phyloP scores from a whole-genome alignment of 208 protist genomes.

The Wallacemonas sp. region DNA sequence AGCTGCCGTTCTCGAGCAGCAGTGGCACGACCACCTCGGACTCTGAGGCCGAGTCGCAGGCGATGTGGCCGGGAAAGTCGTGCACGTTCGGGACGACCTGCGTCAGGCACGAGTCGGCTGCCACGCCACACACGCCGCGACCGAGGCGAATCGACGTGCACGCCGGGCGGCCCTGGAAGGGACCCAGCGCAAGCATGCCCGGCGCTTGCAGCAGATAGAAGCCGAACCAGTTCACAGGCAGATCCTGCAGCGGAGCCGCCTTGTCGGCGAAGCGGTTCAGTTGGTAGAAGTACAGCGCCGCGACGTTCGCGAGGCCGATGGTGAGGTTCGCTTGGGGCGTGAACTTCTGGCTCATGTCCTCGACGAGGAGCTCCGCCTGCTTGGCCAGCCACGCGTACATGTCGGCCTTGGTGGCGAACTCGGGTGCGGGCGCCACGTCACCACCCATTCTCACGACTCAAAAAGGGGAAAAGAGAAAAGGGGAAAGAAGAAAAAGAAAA shows the following conservation, averaged over 20 bases:
- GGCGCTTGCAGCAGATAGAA: constrained; percentile 90
- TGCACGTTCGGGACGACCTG: constrained; percentile 88
- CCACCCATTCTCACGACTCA: constrained; percentile 6
- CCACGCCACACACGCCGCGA: constrained; percentile 89
- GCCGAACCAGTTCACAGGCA: constrained; percentile 91
- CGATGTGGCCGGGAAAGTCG: constrained; percentile 94
- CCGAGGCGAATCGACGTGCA: constrained; percentile 89
- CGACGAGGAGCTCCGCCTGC: constrained; percentile 47
- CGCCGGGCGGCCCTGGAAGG: constrained; percentile 93
- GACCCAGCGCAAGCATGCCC: constrained; percentile 86
- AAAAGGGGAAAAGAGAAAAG: not conserved
- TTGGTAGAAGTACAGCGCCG: constrained; percentile 82
- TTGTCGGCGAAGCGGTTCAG: constrained; percentile 60
- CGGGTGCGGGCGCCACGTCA: constrained; percentile 20
- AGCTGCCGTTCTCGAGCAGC: constrained; percentile 42
- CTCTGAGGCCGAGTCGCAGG: constrained; percentile 88
- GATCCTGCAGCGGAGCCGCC: constrained; percentile 45
- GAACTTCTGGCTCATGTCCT: constrained; percentile 44
- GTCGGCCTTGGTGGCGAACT: constrained; percentile 50
- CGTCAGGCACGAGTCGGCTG: constrained; percentile 43
- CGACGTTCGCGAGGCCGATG: constrained; percentile 72
- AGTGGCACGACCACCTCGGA: constrained; percentile 94
- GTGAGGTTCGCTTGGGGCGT: constrained; percentile 64
- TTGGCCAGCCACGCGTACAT: constrained; percentile 66
- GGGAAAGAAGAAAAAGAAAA: not conserved